Conservation (phyloP, 306 rosid genomes). For the Myrica gale region DNA sequence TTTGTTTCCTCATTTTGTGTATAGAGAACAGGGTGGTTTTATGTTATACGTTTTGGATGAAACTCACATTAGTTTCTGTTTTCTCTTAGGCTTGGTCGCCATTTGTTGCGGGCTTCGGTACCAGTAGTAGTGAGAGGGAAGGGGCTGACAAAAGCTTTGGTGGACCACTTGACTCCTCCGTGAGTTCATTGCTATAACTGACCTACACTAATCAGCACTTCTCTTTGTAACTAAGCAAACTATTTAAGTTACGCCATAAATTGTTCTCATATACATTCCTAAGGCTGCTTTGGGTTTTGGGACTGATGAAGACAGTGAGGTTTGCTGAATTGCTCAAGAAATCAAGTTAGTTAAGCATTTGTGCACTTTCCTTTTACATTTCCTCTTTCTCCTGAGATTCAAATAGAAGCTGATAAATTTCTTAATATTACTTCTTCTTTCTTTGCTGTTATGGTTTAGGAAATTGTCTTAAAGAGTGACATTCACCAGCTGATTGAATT, state of each 20-base stretch:
- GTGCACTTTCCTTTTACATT: not conserved
- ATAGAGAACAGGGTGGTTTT: not conserved
- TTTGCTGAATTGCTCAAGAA: not conserved
- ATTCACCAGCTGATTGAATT: not conserved
- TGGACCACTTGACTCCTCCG: slow-evolving; percentile 56
- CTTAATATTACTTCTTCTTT: not conserved
- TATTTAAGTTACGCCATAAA: not conserved
- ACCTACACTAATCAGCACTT: not conserved
- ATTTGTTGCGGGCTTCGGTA: slow-evolving; percentile 37
- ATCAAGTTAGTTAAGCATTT: not conserved
- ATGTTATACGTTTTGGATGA: not conserved
- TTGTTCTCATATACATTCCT: not conserved
- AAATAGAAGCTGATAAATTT: not conserved
- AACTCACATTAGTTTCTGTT: not conserved
- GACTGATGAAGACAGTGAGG: not conserved
- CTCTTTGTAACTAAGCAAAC: not conserved
- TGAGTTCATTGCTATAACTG: slow-evolving; percentile 43
- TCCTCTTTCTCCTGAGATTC: not conserved
- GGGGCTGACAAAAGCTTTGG: slow-evolving; percentile 29
- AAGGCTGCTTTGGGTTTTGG: too few species aligned
- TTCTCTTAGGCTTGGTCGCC: slow-evolving; percentile 75
- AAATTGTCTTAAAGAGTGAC: not conserved
- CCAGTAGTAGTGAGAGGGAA: slow-evolving; percentile 32
- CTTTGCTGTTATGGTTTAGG: not conserved
- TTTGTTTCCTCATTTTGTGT: slow-evolving; percentile 2